Percentiles rank a stretch among this genome's conserved stretches.
phyloP scores from a whole-genome alignment of 805 yeast genomes.

The Pichia exigua region DNA sequence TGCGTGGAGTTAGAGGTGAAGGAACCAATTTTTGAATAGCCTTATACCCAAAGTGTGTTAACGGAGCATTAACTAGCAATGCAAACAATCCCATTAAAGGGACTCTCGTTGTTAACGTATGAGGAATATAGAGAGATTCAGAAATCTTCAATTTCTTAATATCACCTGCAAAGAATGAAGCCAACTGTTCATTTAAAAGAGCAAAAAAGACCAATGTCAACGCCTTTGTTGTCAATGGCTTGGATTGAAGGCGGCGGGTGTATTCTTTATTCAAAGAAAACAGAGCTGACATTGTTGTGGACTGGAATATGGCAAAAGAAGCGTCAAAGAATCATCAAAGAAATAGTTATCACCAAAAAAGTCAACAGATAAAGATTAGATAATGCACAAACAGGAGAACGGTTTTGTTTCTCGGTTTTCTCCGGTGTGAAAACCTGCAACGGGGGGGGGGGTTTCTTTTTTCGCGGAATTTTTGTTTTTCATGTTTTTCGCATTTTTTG shows the following conservation, averaged over 20 bases:
- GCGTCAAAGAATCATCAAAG: too few species aligned
- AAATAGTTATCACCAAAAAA: neutral
- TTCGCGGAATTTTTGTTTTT: neutral
- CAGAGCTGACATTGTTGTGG: neutral
- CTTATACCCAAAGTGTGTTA: slow-evolving; percentile 46
- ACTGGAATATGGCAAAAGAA: neutral
- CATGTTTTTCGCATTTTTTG: neutral
- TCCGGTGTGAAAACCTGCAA: too few species aligned
- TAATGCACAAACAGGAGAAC: neutral
- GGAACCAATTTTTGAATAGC: slow-evolving; percentile 38
- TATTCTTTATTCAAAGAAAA: neutral
- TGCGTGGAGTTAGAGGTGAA: slow-evolving; percentile 33
- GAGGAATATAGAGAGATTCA: slow-evolving; percentile 27
- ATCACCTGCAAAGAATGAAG: slow-evolving; percentile 44
- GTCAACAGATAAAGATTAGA: too few species aligned
- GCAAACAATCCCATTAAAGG: slow-evolving; percentile 52
- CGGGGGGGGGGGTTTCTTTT: neutral
- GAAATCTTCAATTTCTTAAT: slow-evolving; percentile 10
- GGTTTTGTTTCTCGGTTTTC: neutral
- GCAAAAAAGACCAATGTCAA: slow-evolving; percentile 49
- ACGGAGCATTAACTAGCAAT: slow-evolving; percentile 45
- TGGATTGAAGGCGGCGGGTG: slow-evolving; percentile 14
- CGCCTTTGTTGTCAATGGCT: slow-evolving; percentile 55
- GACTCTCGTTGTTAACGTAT: slow-evolving; percentile 38
- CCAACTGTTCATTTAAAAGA: slow-evolving; percentile 50